phyloP scores from a whole-genome alignment of 2,329 filamentous ascomycete genomes.

The Colletotrichum spinosum region DNA sequence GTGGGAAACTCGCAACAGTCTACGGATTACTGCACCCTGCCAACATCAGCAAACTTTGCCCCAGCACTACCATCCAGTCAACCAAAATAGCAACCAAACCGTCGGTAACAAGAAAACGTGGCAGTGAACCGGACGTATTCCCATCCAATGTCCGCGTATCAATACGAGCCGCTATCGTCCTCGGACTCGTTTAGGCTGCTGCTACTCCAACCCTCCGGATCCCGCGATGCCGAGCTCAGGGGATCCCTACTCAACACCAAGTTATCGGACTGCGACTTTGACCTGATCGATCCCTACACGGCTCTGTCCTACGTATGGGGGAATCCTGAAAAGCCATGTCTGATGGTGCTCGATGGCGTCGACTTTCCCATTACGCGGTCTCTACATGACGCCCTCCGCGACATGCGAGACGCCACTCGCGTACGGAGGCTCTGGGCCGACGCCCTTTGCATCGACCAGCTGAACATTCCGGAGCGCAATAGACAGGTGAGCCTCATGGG shows the following conservation, averaged over 20 bases:
- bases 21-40: too few species aligned
- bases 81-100: conserved; percentile 9
- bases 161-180: conserved; percentile 23
- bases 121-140: background rate
- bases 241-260: conserved; percentile 31
- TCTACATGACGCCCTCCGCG: conserved; percentile 46
- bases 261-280: conserved; percentile 6
- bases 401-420: conserved; percentile 51
- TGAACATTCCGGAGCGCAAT: conserved; percentile 40
- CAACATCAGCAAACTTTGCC: conserved; percentile 21
- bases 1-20: too few species aligned
- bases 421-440: conserved; percentile 44
- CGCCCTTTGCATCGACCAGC: conserved; percentile 48
- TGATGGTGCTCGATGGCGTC: conserved; percentile 36
- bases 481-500: conserved; percentile 45
- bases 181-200: conserved; percentile 4
- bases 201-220: conserved; percentile 11
- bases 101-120: background rate
- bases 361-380: conserved; percentile 16
- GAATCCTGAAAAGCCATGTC: conserved; percentile 18
- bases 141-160: conserved; percentile 14
- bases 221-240: conserved; percentile 14
- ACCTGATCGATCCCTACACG: conserved; percentile 27
- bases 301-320: conserved; percentile 45
- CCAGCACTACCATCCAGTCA: background rate